A percentile compares a stretch with the other conserved stretches of the same genome.
phyloP scores from a whole-genome alignment of 2,329 filamentous ascomycete species.

The Ambrosiella cleistominuta region DNA sequence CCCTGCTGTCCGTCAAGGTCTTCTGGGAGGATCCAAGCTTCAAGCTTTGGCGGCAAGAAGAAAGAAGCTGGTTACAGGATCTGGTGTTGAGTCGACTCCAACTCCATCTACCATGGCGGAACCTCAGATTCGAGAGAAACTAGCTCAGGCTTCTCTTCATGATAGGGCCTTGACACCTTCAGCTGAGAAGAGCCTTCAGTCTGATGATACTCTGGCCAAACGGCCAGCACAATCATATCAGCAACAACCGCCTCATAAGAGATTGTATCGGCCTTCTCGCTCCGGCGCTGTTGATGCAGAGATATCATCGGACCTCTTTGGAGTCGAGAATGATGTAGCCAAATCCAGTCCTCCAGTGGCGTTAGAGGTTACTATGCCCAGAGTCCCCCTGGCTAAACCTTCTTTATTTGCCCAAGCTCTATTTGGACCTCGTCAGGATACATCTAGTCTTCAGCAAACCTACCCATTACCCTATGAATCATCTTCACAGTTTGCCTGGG shows the following conservation, averaged over 20 bases:
- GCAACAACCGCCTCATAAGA: not conserved
- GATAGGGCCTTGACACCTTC: not conserved
- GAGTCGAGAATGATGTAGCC: not conserved
- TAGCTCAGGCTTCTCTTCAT: conserved; percentile 1
- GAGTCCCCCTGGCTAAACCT: conserved; percentile 18
- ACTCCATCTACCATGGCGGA: not conserved
- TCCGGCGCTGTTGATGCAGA: not conserved
- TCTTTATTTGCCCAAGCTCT: conserved; percentile 40
- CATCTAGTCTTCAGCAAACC: conserved; percentile 16
- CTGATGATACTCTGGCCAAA: not conserved
- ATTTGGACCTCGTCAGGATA: conserved; percentile 24
- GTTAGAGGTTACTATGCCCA: not conserved
- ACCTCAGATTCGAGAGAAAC: not conserved
- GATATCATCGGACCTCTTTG: not conserved
- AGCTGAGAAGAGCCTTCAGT: not conserved
- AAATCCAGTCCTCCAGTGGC: not conserved
- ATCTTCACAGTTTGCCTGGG: conserved; percentile 31
- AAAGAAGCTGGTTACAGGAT: conserved; percentile 63
- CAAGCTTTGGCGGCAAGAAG: conserved; percentile 75
- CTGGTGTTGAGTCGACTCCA: not conserved
- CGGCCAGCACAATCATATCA: not conserved
- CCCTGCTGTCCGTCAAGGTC: conserved; percentile 36
- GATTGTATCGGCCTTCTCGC: not conserved
- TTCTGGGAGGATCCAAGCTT: conserved; percentile 83
- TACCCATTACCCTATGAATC: conserved; percentile 33